These are phyloP conservation scores for Phaeotremella skinneri DNA, from an alignment of 768 basidiomycete genomes.

Conservation along the genomic window DNA sequence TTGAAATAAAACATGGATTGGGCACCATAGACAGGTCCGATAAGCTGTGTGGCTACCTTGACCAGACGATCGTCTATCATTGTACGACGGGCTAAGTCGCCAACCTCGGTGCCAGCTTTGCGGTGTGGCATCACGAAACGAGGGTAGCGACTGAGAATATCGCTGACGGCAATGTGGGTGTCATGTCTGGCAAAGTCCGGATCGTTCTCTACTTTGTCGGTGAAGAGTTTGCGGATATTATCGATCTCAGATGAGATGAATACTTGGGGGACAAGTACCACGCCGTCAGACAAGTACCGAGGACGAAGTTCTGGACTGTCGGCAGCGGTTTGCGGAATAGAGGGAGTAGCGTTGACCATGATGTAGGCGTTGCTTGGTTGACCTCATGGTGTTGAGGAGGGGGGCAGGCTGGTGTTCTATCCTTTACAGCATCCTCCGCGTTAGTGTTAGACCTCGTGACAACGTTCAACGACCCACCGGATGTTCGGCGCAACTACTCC, in stretches of 20 bases:
- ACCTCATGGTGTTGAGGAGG: too few relatives aligned
- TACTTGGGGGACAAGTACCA: not conserved
- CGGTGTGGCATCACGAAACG: constrained; percentile 16
- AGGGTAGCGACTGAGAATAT: constrained; percentile 9
- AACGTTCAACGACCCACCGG: not conserved
- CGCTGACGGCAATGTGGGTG: constrained; percentile 2
- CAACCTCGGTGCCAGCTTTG: constrained; percentile 1
- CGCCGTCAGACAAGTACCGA: not conserved
- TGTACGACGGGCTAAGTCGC: not conserved
- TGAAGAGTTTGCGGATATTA: not conserved
- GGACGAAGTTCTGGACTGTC: not conserved
- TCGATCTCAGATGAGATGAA: not conserved
- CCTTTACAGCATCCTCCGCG: too few relatives aligned
- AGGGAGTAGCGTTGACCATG: not conserved
- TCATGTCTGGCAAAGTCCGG: not conserved
- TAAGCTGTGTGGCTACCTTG: not conserved
- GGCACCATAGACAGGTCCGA: constrained; percentile 6
- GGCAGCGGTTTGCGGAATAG: not conserved
- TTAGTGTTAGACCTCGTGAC: not conserved
- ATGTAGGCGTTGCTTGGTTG: not conserved
- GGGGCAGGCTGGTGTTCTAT: too few relatives aligned
- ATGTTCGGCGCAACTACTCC: too few relatives aligned
- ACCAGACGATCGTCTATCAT: constrained; percentile 8
- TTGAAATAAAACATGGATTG: constrained; percentile 15
- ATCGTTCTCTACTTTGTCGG: not conserved